phyloP scores from a whole-genome alignment of 208 protist genomes.

The Leptomonas pyrrhocoris region DNA sequence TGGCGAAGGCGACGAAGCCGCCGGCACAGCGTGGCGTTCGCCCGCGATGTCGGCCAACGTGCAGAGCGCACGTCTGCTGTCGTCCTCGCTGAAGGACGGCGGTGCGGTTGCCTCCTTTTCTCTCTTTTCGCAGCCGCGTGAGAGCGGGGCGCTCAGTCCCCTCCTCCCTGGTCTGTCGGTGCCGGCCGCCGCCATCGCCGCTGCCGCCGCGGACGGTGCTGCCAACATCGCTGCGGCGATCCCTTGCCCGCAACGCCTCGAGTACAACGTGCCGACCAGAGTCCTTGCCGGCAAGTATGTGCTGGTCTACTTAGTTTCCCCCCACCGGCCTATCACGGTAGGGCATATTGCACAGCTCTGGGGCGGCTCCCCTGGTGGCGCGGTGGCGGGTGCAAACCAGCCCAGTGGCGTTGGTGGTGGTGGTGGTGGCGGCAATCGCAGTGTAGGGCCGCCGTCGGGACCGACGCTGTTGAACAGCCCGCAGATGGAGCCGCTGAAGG shows the following conservation, averaged over 20 bases:
- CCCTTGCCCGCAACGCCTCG: slow-evolving; percentile 23
- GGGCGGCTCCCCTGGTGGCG: slow-evolving; percentile 3
- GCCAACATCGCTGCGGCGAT: not conserved
- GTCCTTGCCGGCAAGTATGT: slow-evolving; percentile 70
- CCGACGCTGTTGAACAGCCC: slow-evolving; percentile 6
- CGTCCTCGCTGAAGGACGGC: not conserved
- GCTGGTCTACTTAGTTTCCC: slow-evolving; percentile 55
- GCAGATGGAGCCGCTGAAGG: slow-evolving; percentile 15
- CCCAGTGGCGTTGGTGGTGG: not conserved
- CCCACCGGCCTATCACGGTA: slow-evolving; percentile 21
- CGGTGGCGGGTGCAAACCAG: not conserved
- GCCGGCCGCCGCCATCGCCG: slow-evolving; percentile 1
- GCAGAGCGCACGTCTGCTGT: slow-evolving; percentile 5
- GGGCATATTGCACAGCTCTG: slow-evolving; percentile 16
- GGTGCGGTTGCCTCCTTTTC: not conserved
- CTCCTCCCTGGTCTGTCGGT: slow-evolving; percentile 16
- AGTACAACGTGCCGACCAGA: slow-evolving; percentile 53
- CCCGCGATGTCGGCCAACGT: slow-evolving; percentile 3
- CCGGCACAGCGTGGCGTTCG: not conserved
- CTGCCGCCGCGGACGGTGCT: not conserved
- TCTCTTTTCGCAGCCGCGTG: slow-evolving; percentile 1
- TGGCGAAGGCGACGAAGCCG: not conserved
- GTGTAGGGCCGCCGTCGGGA: not conserved
- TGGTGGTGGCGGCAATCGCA: not conserved
- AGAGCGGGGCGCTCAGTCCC: slow-evolving; percentile 15